A percentile compares a stretch with the other conserved stretches of the same genome.
These are phyloP conservation scores for Diversispora epigaea DNA, from an alignment of 192 early-diverging fungal species.

Conservation along the genomic window DNA sequence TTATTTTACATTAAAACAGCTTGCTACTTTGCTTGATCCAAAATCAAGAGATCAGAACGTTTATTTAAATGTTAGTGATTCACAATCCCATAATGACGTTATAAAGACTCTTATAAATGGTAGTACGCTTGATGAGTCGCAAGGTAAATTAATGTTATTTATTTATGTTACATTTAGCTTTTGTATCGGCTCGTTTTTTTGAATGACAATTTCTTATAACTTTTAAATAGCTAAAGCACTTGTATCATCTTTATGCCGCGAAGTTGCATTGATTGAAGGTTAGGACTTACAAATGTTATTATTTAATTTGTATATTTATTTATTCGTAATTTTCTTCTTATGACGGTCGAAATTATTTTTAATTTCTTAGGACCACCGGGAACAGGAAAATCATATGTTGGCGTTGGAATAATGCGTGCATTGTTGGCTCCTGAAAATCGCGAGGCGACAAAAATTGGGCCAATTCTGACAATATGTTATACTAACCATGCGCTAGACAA, in stretches of 20 bases:
- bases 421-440: constrained; percentile 37
- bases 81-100: background rate
- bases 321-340: background rate
- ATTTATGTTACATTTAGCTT: background rate
- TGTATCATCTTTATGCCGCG: constrained; percentile 46
- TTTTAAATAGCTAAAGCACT: constrained; percentile 38
- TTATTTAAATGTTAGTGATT: constrained; percentile 22
- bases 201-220: background rate
- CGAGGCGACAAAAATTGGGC: constrained; percentile 33
- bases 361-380: constrained; percentile 48
- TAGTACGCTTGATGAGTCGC: constrained; percentile 50
- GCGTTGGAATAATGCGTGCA: constrained; percentile 50
- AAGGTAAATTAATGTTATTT: constrained; percentile 29
- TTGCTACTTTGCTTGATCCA: constrained; percentile 1
- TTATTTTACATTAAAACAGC: too few relatives aligned
- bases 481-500: constrained; percentile 67
- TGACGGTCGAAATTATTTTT: background rate
- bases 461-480: constrained; percentile 54
- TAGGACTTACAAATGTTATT: background rate
- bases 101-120: constrained; percentile 9
- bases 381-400: constrained; percentile 54
- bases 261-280: constrained; percentile 60
- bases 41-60: constrained; percentile 11
- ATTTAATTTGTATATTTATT: background rate
- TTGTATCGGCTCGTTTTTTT: background rate